Evolutionary conservation across 306 rosid species (phyloP).

Genomic region (Vicia sativa): DNA sequence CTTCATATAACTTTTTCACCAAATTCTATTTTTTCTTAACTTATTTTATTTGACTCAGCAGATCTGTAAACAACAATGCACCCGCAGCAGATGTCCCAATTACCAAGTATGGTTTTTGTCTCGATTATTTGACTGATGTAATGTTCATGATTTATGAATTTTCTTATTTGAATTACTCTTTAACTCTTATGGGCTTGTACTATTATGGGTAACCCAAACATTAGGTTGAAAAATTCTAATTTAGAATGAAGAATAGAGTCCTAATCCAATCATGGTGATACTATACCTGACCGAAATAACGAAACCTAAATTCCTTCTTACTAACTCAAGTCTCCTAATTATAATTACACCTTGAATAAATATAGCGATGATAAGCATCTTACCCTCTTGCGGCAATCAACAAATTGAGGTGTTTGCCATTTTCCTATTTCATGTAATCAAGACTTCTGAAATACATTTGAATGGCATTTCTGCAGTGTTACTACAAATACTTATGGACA

Average conservation of each 20-base stretch:
- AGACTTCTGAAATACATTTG: constrained; percentile 29
- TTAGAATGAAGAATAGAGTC: constrained; percentile 19
- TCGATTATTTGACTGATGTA: too few species aligned
- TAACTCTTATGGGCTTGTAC: neutral
- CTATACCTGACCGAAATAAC: constrained; percentile 4
- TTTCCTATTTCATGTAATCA: too few species aligned
- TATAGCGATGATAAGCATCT: too few species aligned
- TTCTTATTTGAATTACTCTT: too few species aligned
- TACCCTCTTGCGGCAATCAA: constrained; percentile 34
- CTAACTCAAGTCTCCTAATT: neutral
- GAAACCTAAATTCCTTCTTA: constrained; percentile 3
- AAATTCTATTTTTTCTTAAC: neutral
- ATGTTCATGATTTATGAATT: too few species aligned
- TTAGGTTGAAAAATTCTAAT: constrained; percentile 2
- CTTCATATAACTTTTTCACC: constrained; percentile 23
- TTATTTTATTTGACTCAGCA: constrained; percentile 37
- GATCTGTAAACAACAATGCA: constrained; percentile 46
- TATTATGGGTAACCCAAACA: constrained; percentile 17
- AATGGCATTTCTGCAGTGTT: constrained; percentile 49
- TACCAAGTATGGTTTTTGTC: constrained; percentile 64
- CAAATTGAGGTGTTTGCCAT: constrained; percentile 44
- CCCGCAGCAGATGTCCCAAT: constrained; percentile 45
- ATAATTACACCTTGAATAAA: neutral
- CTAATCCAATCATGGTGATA: neutral
- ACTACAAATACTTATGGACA: constrained; percentile 66